phyloP scores from a whole-genome alignment of 306 rosid species.

The Malus fusca region DNA sequence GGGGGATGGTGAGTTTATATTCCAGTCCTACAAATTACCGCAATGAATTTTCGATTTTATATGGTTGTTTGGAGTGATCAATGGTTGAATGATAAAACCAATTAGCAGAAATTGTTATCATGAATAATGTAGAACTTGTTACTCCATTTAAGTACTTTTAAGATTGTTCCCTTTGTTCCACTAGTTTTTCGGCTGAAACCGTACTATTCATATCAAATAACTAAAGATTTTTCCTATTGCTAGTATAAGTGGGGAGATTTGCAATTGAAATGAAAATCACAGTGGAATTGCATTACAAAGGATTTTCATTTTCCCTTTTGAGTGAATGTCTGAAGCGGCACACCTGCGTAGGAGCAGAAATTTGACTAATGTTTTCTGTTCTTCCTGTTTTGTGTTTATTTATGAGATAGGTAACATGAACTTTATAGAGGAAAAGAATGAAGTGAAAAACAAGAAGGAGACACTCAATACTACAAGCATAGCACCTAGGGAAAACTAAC shows the following conservation, averaged over 20 bases:
- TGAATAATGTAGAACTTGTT: neutral
- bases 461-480: neutral
- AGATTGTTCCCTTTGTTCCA: neutral
- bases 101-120: neutral
- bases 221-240: neutral
- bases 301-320: neutral
- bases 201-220: neutral
- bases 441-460: neutral
- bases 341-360: neutral
- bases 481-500: neutral
- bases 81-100: neutral
- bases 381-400: neutral
- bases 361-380: neutral
- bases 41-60: neutral
- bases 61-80: neutral
- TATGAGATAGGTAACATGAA: neutral
- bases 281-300: neutral
- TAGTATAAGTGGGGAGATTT: neutral
- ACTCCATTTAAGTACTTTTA: too few species aligned
- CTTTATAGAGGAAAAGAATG: neutral
- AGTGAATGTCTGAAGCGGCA: neutral
- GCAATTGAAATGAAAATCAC: neutral
- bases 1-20: conserved; percentile 75
- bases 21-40: neutral
- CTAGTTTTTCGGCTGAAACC: neutral